These are phyloP conservation scores for Mortierella sp. DNA, from an alignment of 371 early-diverging fungal species.

Conservation along the genomic window DNA sequence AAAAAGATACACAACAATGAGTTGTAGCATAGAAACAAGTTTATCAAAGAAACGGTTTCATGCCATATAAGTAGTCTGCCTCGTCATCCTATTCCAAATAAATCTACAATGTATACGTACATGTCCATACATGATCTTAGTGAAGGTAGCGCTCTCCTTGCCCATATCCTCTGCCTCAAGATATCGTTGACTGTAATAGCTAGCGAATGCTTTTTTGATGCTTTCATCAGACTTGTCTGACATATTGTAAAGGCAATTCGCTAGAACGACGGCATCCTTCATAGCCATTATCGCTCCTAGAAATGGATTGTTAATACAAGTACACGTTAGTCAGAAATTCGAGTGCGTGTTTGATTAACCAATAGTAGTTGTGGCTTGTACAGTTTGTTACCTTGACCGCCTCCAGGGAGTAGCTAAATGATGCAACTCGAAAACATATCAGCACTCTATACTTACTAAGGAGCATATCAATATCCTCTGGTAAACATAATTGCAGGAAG, in stretches of 20 bases:
- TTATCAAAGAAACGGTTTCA: too few relatives aligned
- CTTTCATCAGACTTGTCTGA: background rate
- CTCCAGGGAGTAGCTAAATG: constrained; percentile 16
- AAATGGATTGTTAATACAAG: too few relatives aligned
- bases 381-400: constrained; percentile 9
- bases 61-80: background rate
- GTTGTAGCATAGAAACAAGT: too few relatives aligned
- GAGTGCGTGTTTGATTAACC: too few relatives aligned
- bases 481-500: too few relatives aligned
- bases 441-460: background rate
- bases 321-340: too few relatives aligned
- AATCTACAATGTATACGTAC: background rate
- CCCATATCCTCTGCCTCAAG: background rate
- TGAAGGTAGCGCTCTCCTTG: background rate
- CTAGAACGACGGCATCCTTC: background rate
- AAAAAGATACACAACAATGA: background rate
- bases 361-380: background rate
- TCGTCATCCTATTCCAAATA: background rate
- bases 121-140: background rate
- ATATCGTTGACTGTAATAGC: background rate
- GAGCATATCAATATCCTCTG: background rate
- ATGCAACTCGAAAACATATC: background rate
- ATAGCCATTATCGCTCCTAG: background rate
- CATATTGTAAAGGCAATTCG: background rate
- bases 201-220: background rate